Evolutionary conservation across 257 asterid genomes (phyloP), one percentile per base, ranked within the genome.

Genomic region (Capsicum chinense): DNA sequence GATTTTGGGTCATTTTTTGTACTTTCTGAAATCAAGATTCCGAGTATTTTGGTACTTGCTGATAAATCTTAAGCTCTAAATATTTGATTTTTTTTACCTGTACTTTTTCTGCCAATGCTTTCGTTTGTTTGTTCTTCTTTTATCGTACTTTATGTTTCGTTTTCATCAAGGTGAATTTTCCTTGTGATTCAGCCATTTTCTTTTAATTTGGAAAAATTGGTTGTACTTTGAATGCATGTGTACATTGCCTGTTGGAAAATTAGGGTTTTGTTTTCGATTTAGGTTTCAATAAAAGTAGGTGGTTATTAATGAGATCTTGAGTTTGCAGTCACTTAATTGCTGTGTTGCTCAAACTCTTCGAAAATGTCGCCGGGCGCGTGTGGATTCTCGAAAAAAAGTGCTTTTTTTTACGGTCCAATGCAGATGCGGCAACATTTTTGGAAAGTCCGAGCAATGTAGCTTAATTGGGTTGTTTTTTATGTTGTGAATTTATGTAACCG

Each of bases 211-310:
- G 82, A 8, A 33, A 78, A 54, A 4, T 54, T 54, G 14, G 64
- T 26, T 54, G 50, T 26, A 26, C 8, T 78, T 78, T 78, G 81
- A 78, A 78, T 78, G 15, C 48, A 7, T 50, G 11, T n/a, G 69
- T 15, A 62, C 15, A 12, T 26, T 6, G 47, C 26, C 14, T 17
- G 26, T 44, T 52, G 50, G 64, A 54, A 15, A 78, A 54, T 9
- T 78, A 78, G 82, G 56, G 82, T 54, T 78, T 78, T 13, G 3
- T 78, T 54, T 78, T 26, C 82, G 54, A 26, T 78, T 54, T 54
- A 78, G 82, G 64, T 50, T 54, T 78, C 64, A 54, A 33, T 26
- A 33, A 9, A 78, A 26, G 64, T 54, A 33, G 64, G 50, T 33
- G 64, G 7, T 78, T 52, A 78, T 78, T 54, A 74, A 78, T 54